These are phyloP conservation scores for Agaricales sp. DNA, from an alignment of 1,284 basidiomycete genomes.

Conservation along the genomic window DNA sequence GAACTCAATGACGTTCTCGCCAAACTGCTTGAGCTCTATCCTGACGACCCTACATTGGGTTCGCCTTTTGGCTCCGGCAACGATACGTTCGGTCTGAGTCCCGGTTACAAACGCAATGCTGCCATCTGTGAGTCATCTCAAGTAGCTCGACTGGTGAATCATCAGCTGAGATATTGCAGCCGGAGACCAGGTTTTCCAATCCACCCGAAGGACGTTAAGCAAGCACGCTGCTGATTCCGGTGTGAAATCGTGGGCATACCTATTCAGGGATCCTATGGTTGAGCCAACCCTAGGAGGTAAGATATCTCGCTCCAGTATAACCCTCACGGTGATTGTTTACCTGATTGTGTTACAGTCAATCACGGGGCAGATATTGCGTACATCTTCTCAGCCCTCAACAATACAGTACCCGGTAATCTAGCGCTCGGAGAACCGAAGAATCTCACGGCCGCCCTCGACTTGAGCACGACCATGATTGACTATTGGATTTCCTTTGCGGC, in stretches of 20 bases:
- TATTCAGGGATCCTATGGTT: background rate
- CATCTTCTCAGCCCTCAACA: constrained; percentile 12
- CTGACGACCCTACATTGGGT: constrained; percentile 14
- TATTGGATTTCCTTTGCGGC: constrained; percentile 24
- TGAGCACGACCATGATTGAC: constrained; percentile 20
- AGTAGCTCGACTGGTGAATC: background rate
- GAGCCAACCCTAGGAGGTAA: background rate
- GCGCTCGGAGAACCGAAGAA: background rate
- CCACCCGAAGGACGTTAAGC: background rate
- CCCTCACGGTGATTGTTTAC: too few species aligned
- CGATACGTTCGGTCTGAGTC: constrained; percentile 12
- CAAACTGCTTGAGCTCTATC: constrained; percentile 11
- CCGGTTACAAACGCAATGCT: constrained; percentile 4
- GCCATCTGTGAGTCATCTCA: constrained; percentile 6
- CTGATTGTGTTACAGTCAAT: constrained; percentile 12
- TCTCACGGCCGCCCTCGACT: constrained; percentile 1
- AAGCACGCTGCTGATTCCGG: background rate
- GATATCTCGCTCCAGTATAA: too few species aligned
- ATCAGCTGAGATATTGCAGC: too few species aligned
- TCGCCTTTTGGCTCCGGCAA: constrained; percentile 16
- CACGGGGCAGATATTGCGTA: constrained; percentile 20
- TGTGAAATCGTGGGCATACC: background rate
- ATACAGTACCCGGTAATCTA: background rate
- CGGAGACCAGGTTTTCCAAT: background rate
- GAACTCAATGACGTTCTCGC: constrained; percentile 3